A percentile compares a stretch with the other conserved stretches of the same genome.
Conservation (phyloP, 495 filamentous ascomycete genomes). For the Penicillium taxi region DNA sequence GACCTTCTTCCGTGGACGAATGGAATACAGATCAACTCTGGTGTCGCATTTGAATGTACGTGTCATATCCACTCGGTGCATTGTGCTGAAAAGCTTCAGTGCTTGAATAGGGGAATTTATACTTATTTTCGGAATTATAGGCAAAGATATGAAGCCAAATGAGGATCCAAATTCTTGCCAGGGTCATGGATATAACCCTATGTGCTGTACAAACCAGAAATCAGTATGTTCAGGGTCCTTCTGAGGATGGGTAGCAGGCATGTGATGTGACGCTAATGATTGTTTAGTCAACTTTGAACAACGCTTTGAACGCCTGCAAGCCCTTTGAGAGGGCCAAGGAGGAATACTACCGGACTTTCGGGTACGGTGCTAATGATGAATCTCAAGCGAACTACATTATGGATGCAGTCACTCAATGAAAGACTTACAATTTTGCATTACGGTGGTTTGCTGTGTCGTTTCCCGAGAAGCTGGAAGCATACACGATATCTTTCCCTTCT, state of each 20-base stretch:
- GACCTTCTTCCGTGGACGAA: conserved; percentile 19
- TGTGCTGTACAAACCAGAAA: conserved; percentile 24
- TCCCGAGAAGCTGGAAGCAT: too few relatives aligned
- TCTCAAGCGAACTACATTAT: conserved; percentile 12
- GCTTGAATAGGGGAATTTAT: too few relatives aligned
- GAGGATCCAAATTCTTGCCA: conserved; percentile 16
- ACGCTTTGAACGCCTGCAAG: conserved; percentile 14
- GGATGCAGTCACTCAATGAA: too few relatives aligned
- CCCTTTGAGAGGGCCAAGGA: conserved; percentile 20
- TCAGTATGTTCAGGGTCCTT: conserved; percentile 9
- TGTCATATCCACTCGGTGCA: not conserved
- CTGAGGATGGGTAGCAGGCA: not conserved
- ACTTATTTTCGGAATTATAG: conserved; percentile 3
- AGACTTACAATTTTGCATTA: too few relatives aligned
- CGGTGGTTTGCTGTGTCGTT: too few relatives aligned
- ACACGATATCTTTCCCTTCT: too few relatives aligned
- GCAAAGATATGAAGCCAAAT: conserved; percentile 14
- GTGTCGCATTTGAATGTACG: conserved; percentile 28
- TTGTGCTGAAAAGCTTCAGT: not conserved
- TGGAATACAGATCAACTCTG: conserved; percentile 19
- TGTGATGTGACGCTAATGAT: not conserved
- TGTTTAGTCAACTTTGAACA: not conserved
- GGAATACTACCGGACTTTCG: conserved; percentile 14
- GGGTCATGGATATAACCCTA: conserved; percentile 13
- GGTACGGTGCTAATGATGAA: conserved; percentile 5